Evolutionary conservation across 2,329 filamentous ascomycete genomes (phyloP).

Genomic region (Xylaria multiplex): DNA sequence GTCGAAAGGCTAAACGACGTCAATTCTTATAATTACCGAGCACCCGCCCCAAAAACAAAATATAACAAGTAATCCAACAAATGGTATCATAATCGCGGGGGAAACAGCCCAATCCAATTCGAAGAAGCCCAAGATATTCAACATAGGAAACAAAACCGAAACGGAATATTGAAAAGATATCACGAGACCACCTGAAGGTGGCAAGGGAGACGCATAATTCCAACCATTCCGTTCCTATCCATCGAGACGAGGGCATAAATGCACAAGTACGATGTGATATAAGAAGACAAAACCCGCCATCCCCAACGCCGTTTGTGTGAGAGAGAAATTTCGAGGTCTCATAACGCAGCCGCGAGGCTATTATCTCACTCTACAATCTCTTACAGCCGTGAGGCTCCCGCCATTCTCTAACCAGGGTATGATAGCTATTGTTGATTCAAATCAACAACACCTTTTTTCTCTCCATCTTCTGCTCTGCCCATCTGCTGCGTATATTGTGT

Average conservation of each 20-base stretch:
- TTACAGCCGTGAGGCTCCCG: constrained; percentile 37
- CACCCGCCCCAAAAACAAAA: not conserved
- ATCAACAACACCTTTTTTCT: constrained; percentile 16
- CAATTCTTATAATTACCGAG: not conserved
- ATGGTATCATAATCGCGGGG: constrained; percentile 36
- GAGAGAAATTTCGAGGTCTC: constrained; percentile 27
- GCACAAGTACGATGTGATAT: constrained; percentile 3
- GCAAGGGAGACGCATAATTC: not conserved
- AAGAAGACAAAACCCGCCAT: constrained; percentile 5
- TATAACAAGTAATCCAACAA: constrained; percentile 20
- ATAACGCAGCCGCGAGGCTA: constrained; percentile 39
- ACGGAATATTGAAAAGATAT: constrained; percentile 1
- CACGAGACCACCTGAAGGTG: not conserved
- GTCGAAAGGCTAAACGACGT: not conserved
- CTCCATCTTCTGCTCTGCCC: not conserved
- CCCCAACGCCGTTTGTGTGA: constrained; percentile 30
- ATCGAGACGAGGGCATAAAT: constrained; percentile 5
- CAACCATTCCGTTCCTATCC: not conserved
- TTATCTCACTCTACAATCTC: constrained; percentile 36
- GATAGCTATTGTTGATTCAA: constrained; percentile 17
- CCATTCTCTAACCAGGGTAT: constrained; percentile 34
- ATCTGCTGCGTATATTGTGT: constrained; percentile 15
- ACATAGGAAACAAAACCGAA: constrained; percentile 5
- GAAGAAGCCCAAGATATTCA: not conserved
- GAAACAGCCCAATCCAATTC: constrained; percentile 8